Conservation (phyloP, 2,329 filamentous ascomycete species). For the Curvularia hawaiiensis region DNA sequence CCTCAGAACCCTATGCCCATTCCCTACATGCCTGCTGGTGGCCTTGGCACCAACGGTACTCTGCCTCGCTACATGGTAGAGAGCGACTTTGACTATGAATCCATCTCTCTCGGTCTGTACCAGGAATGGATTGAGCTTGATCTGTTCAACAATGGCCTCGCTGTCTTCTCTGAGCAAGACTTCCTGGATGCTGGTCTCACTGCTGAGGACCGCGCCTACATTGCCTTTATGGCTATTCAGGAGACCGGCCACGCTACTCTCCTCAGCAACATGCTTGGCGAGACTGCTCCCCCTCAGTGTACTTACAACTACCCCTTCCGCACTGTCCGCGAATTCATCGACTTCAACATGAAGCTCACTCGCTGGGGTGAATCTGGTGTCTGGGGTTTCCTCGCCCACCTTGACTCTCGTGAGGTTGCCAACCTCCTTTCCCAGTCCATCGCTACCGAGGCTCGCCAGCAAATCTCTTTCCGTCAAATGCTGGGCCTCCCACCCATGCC, state of each 20-base stretch:
- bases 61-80: conserved; percentile 76
- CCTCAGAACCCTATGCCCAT: conserved; percentile 71
- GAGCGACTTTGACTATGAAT: conserved; percentile 84
- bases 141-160: conserved; percentile 77
- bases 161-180: conserved; percentile 69
- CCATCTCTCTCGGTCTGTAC: conserved; percentile 74
- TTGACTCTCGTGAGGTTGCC: conserved; percentile 75
- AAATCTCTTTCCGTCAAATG: conserved; percentile 85
- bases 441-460: conserved; percentile 78
- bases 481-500: conserved; percentile 80
- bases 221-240: conserved; percentile 78
- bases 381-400: conserved; percentile 78
- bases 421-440: conserved; percentile 77
- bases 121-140: conserved; percentile 87
- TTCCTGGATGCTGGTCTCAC: conserved; percentile 72
- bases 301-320: conserved; percentile 81
- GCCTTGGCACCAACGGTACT: conserved; percentile 77
- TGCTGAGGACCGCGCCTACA: conserved; percentile 70
- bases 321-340: conserved; percentile 76
- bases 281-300: conserved; percentile 73
- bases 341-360: conserved; percentile 86
- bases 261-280: conserved; percentile 77
- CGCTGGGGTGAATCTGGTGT: conserved; percentile 80
- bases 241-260: conserved; percentile 79
- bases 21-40: conserved; percentile 72